Conservation (phyloP, 495 filamentous ascomycete genomes). For the Chaetomium tenue region DNA sequence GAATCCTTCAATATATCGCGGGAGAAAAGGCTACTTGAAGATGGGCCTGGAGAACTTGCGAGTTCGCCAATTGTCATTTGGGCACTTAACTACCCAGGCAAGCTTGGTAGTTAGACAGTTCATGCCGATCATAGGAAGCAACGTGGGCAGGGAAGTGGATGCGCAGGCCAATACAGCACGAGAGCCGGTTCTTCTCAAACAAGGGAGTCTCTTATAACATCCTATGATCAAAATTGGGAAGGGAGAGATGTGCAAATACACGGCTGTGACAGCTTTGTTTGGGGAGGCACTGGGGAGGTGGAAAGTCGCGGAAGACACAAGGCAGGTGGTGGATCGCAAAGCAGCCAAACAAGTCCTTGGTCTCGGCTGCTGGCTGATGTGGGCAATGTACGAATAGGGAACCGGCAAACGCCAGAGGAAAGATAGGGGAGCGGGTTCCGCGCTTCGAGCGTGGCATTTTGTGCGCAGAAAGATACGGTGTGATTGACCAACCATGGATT, state of each 20-base stretch:
- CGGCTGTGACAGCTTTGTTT: not conserved
- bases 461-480: slow-evolving; percentile 14
- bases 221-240: no score
- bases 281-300: not conserved
- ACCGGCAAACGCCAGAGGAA: not conserved
- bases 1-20: not conserved
- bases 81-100: no score
- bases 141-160: no score
- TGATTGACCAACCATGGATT: slow-evolving; percentile 24
- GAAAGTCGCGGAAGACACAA: not conserved
- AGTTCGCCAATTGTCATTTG: no score
- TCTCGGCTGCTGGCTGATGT: slow-evolving; percentile 10
- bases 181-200: no score
- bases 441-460: slow-evolving; percentile 15
- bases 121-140: no score
- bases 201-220: no score
- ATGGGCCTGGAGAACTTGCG: no score
- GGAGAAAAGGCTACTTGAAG: no score
- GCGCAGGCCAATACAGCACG: no score
- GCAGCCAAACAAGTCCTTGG: slow-evolving; percentile 4
- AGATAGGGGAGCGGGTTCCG: not conserved
- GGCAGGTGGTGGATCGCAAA: not conserved
- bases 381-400: not conserved
- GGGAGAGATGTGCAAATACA: no score
- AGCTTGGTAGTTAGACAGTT: no score